Conservation (phyloP, 805 yeast species). For the Candida verbasci region DNA sequence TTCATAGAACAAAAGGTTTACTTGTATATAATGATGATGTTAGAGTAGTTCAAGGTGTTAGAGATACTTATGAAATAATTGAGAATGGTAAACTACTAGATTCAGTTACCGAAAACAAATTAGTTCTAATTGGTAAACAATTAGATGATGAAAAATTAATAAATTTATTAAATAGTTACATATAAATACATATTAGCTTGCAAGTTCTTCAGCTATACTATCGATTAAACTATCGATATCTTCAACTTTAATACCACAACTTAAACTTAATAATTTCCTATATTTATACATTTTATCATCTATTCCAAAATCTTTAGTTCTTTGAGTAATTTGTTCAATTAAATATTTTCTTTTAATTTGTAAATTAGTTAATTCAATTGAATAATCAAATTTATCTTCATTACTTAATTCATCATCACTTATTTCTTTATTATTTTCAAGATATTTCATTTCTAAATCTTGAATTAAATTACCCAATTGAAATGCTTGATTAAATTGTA, state of each 20-base stretch:
- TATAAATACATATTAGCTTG: slow-evolving; percentile 13
- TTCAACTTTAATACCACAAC: slow-evolving; percentile 74
- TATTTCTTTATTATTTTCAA: slow-evolving; percentile 12
- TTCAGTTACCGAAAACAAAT: slow-evolving; percentile 43
- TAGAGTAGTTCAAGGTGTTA: slow-evolving; percentile 82
- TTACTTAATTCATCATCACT: slow-evolving; percentile 12
- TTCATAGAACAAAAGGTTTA: slow-evolving; percentile 82
- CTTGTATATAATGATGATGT: slow-evolving; percentile 42
- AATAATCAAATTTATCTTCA: slow-evolving; percentile 15
- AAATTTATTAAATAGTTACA: slow-evolving; percentile 17
- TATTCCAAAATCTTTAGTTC: slow-evolving; percentile 39
- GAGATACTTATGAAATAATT: slow-evolving; percentile 84
- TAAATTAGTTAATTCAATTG: slow-evolving; percentile 39
- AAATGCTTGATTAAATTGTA: slow-evolving; percentile 42
- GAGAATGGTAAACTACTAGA: slow-evolving; percentile 37
- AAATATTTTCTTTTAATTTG: slow-evolving; percentile 47
- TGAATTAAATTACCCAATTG: slow-evolving; percentile 42
- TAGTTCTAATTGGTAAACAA: slow-evolving; percentile 75
- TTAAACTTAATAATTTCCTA: slow-evolving; percentile 67
- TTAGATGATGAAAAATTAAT: slow-evolving; percentile 34
- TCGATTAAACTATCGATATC: slow-evolving; percentile 78
- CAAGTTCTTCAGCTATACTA: slow-evolving; percentile 55
- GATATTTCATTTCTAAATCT: slow-evolving; percentile 28
- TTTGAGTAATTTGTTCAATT: slow-evolving; percentile 46
- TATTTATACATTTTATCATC: slow-evolving; percentile 66